Conservation (phyloP, 805 yeast species). For the Yamadazyma endophytica region DNA sequence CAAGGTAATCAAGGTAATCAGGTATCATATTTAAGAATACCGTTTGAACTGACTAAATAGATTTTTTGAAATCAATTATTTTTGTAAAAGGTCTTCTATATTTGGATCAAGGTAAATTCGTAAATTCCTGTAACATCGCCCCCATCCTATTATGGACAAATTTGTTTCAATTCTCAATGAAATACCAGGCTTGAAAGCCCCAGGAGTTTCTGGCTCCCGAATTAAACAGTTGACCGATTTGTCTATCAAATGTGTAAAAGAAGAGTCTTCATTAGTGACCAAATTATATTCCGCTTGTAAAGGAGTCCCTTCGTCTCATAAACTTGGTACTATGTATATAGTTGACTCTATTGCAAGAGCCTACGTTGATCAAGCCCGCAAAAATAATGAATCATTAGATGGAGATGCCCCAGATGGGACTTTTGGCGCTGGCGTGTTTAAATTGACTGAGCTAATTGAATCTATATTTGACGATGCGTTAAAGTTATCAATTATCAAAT, state of each 20-base stretch:
- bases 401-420: constrained; percentile 62
- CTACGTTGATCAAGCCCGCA: constrained; percentile 69
- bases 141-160: constrained; percentile 41
- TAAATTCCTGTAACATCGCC: too few relatives aligned
- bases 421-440: constrained; percentile 66
- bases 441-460: constrained; percentile 61
- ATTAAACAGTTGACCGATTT: constrained; percentile 79
- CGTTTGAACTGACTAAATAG: too few relatives aligned
- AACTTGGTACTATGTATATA: constrained; percentile 86
- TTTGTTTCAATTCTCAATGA: constrained; percentile 48
- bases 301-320: constrained; percentile 72
- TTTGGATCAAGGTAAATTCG: too few relatives aligned
- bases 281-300: constrained; percentile 64
- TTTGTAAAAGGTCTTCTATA: too few relatives aligned
- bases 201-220: constrained; percentile 95
- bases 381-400: constrained; percentile 45
- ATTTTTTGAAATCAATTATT: too few relatives aligned
- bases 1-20: too few relatives aligned
- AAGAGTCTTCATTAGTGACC: constrained; percentile 54
- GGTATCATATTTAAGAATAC: too few relatives aligned
- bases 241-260: constrained; percentile 63
- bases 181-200: constrained; percentile 61
- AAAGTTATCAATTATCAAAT: constrained; percentile 46
- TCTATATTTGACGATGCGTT: constrained; percentile 61
- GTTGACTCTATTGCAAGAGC: constrained; percentile 90